phyloP scores from a whole-genome alignment of 352 stramenopile species.

The Phytophthora multivora region DNA sequence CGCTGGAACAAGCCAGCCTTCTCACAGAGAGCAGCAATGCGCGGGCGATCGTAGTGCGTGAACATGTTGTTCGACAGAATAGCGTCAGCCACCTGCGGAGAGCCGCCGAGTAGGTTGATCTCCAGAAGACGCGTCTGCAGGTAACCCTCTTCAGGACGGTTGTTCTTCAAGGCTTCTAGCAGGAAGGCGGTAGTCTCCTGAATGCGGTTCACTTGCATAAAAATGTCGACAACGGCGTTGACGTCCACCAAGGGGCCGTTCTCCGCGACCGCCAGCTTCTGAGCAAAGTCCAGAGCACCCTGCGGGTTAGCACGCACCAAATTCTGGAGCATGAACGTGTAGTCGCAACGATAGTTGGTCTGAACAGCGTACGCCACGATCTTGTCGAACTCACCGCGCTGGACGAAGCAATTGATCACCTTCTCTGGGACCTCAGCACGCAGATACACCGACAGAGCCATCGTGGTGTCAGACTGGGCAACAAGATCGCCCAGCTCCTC shows the following conservation, averaged over 20 bases:
- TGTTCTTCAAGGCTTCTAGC: constrained; percentile 98
- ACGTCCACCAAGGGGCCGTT: constrained; percentile 97
- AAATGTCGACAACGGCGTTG: constrained; percentile 99
- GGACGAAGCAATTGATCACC: constrained; percentile 99
- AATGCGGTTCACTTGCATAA: constrained; percentile 98
- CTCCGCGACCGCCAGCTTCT: constrained; percentile 96
- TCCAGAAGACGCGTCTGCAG: constrained; percentile 99
- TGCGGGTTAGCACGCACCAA: constrained; percentile 98
- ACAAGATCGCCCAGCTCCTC: constrained; percentile 98
- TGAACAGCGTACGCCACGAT: constrained; percentile 95
- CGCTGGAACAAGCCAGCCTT: constrained; percentile 98
- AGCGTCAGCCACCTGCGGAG: constrained; percentile 98
- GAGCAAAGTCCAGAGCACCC: constrained; percentile 97
- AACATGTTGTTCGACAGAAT: constrained; percentile 99
- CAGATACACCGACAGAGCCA: constrained; percentile 99
- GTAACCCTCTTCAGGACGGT: constrained; percentile 98
- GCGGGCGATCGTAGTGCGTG: constrained; percentile 97
- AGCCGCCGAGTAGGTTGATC: constrained; percentile 99
- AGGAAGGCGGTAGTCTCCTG: constrained; percentile 99
- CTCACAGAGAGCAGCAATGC: constrained; percentile 99
- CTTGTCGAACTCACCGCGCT: constrained; percentile 99
- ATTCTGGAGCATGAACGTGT: constrained; percentile 99
- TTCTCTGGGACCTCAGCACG: constrained; percentile 98
- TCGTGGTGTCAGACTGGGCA: constrained; percentile 94
- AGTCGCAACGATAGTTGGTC: constrained; percentile 99